Evolutionary conservation across 129 eudicot species (phyloP), one percentile per base, ranked within the genome.

Genomic region (Lactuca saligna): DNA sequence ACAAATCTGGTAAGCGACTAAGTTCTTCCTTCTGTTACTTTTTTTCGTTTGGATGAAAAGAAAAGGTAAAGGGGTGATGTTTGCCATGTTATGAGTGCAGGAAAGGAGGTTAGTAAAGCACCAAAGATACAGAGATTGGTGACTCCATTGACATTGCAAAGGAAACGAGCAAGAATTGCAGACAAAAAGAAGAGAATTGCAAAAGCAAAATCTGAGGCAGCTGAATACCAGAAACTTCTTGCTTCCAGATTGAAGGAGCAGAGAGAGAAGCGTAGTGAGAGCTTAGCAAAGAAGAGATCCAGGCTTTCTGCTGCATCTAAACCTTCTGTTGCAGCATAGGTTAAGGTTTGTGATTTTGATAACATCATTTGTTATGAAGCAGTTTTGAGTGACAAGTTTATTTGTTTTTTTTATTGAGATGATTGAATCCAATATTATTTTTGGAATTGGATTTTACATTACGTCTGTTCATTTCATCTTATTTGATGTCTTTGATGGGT

Each of bases 221-320:
- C 92, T 0, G 88, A 86, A 17, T 80, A 83, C 82, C 88, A 86
- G 67, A 83, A 80, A 75, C 92, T 86, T 37, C 86, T 86, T 38
- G 92, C 88, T n/a, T 13, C 76, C 15, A 66, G 86, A 69, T 73
- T 86, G 86, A 83, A 86, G 84, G 89, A 86, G 65, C 93, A 86
- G 57, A 63, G 88, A 10, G 86, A 85, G 4, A 75, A 57, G 66
- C 78, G 89, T 0, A 84, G 85, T 33, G 83, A 80, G 80, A 84
- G 89, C 64, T 84, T 84, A 70, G 83, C 89, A 7, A 84, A 84
- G 73, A 84, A 68, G 57, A 73, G 85, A 48, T 84, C 85, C 9
- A 60, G 71, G 55, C 79, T 81, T 53, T 84, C 89, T 70, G 69
- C 78, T 9, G 88, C 82, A 7, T 73, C 84, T 11, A 79, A 83